A percentile compares a stretch with the other conserved stretches of the same genome.
Conservation (phyloP, 2,329 filamentous ascomycete genomes). For the Pseudogymnoascus destructans region DNA sequence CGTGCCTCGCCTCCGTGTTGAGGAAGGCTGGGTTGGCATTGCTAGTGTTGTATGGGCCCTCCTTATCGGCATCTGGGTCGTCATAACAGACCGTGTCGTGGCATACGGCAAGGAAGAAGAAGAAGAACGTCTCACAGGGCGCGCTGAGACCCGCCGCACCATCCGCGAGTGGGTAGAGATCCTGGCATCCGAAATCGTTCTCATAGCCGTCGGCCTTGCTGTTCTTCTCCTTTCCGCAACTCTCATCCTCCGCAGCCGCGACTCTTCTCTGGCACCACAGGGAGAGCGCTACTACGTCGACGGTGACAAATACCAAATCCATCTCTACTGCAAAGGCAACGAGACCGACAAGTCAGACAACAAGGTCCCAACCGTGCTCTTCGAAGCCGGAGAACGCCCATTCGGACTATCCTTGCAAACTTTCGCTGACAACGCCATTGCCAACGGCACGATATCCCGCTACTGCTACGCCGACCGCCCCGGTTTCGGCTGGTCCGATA, state of each 20-base stretch:
- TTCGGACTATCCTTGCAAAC: conserved; percentile 68
- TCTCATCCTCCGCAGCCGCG: conserved; percentile 65
- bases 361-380: conserved; percentile 62
- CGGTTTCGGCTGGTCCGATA: conserved; percentile 78
- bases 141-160: conserved; percentile 71
- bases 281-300: conserved; percentile 74
- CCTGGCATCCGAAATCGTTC: conserved; percentile 56
- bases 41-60: conserved; percentile 73
- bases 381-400: conserved; percentile 72
- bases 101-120: conserved; percentile 87
- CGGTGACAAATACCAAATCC: conserved; percentile 70
- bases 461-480: conserved; percentile 96
- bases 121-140: conserved; percentile 81
- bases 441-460: conserved; percentile 69
- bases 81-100: conserved; percentile 69
- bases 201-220: conserved; percentile 54
- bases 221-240: conserved; percentile 66
- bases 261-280: conserved; percentile 58
- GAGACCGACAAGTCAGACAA: conserved; percentile 41
- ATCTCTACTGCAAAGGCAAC: conserved; percentile 75
- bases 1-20: conserved; percentile 59
- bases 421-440: conserved; percentile 62
- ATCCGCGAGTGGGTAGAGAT: conserved; percentile 77
- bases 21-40: conserved; percentile 89
- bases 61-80: conserved; percentile 64